Evolutionary conservation across 2,329 filamentous ascomycete genomes (phyloP).

Genomic region (Tothia fuscella): DNA sequence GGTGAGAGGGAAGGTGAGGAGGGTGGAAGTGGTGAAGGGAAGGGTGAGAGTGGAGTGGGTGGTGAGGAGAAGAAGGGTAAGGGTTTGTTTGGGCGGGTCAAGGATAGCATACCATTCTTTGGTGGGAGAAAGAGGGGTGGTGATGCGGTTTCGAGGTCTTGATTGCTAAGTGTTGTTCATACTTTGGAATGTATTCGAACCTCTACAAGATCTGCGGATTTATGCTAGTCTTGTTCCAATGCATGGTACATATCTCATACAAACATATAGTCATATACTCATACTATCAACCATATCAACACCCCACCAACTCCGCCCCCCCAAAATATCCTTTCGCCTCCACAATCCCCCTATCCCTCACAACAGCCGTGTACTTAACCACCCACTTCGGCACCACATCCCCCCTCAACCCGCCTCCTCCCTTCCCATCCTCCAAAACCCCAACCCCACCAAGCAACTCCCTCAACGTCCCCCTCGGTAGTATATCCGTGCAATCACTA

Average conservation of each 20-base stretch:
- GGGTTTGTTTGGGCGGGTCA: neutral
- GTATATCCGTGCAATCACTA: slow-evolving; percentile 83
- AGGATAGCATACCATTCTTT: too few relatives aligned
- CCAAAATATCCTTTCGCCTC: slow-evolving; percentile 99
- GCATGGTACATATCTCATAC: too few relatives aligned
- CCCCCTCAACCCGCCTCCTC: slow-evolving; percentile 51
- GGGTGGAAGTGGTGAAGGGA: neutral
- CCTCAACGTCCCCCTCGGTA: slow-evolving; percentile 72
- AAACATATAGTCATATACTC: too few relatives aligned
- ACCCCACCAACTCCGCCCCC: slow-evolving; percentile 57
- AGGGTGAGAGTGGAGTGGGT: too few relatives aligned
- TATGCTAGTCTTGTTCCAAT: too few relatives aligned
- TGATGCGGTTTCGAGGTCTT: too few relatives aligned
- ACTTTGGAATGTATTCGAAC: too few relatives aligned
- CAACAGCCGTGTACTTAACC: slow-evolving; percentile 91
- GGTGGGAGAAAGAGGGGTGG: too few relatives aligned
- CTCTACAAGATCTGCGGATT: too few relatives aligned
- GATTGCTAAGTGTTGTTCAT: too few relatives aligned
- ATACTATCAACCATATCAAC: too few relatives aligned
- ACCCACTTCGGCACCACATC: slow-evolving; percentile 87
- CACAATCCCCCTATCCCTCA: slow-evolving; percentile 85
- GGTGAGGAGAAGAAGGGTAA: neutral
- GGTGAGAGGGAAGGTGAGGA: neutral
- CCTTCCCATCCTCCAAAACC: slow-evolving; percentile 53
- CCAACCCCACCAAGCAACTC: slow-evolving; percentile 77